Base-by-base conservation (phyloP, 2,329 filamentous ascomycete species). In the Ustulina deusta region DNA sequence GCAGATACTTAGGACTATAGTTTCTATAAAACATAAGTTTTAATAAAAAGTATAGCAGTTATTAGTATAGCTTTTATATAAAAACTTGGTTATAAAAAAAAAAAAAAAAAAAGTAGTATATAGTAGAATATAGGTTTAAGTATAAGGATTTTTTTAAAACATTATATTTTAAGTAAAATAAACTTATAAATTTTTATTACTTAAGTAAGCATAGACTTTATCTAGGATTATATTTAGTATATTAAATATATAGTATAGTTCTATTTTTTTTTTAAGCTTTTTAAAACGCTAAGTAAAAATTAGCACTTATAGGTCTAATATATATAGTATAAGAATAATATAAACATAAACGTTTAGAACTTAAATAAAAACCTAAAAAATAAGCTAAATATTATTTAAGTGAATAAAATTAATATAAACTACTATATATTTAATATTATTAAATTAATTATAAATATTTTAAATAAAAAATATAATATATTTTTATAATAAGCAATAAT, bases 311-410 rank as follows among this genome's bases (percentile, higher is more conserved):
- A 44, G 9, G 40, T 44, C n/a, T 44, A 44, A 9, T 15, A 44
- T 11, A 44, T 15, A 15, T 20, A 20, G 9, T 44, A 20, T 20
- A 44, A 44, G 9, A 44, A 44, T 20, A 20, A 44, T 44, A 44
- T 44, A 44, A 44, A 44, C n/a, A n/a, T 44, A 20, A 44, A 15
- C 40, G 17, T 44, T 44, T 44, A 44, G n/a, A 44, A 15, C n/a
- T 6, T 15, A 44, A 44, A 44, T 11, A 6, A 44, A 20, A 20
- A 15, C 40, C n/a, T 44, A 44, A 44, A 44, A 20, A 44, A 44
- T 44, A n/a, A 44, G n/a, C 40, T 20, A 44, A 44, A 44, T 44
- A 44, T 44, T 44, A 44, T 44, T 44, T 44, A 44, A 44, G n/a
- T 44, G 15, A 44, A 44, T 44, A 44, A 20, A n/a, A 44, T 44